Percentiles rank a stretch among this genome's conserved stretches.
phyloP scores from a whole-genome alignment of 1,139 yeast genomes.

The Blastobotrys aristatus region DNA sequence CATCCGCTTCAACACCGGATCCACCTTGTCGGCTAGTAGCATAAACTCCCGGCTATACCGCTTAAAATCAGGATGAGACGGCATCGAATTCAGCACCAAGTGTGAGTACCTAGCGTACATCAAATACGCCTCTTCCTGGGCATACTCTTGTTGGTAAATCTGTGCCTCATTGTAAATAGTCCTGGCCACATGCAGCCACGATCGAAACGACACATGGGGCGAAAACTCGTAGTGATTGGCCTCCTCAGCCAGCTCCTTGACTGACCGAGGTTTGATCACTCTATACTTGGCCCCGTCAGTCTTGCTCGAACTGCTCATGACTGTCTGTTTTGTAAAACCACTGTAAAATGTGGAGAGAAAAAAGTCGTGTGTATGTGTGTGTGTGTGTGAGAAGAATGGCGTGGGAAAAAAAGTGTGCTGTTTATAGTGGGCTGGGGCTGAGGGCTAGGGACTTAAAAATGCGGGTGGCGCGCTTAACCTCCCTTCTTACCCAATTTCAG shows the following conservation, averaged over 20 bases:
- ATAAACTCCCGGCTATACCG: conserved; percentile 26
- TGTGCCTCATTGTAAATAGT: conserved; percentile 42
- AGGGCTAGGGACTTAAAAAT: too few species aligned
- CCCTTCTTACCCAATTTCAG: too few species aligned
- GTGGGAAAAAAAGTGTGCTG: not conserved
- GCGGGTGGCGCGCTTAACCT: too few species aligned
- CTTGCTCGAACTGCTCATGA: not conserved
- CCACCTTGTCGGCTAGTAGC: conserved; percentile 1
- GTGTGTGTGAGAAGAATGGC: not conserved
- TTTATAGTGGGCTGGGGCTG: not conserved
- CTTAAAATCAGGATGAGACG: conserved; percentile 40
- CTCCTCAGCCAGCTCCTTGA: conserved; percentile 37
- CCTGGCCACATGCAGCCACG: conserved; percentile 45
- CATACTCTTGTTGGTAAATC: conserved; percentile 39
- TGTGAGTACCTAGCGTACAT: conserved; percentile 47
- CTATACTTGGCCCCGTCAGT: not conserved
- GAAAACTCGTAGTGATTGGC: conserved; percentile 45
- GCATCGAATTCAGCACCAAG: conserved; percentile 43
- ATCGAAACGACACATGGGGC: conserved; percentile 37
- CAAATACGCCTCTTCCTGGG: conserved; percentile 44
- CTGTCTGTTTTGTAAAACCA: too few species aligned
- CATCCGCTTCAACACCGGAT: conserved; percentile 36
- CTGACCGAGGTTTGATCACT: conserved; percentile 19
- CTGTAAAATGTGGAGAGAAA: too few species aligned
- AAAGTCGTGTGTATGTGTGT: too few species aligned